Percentiles rank a stretch among this genome's conserved stretches.
phyloP scores from a whole-genome alignment of 2,329 filamentous ascomycete species.

The Pseudogymnoascus sp. region DNA sequence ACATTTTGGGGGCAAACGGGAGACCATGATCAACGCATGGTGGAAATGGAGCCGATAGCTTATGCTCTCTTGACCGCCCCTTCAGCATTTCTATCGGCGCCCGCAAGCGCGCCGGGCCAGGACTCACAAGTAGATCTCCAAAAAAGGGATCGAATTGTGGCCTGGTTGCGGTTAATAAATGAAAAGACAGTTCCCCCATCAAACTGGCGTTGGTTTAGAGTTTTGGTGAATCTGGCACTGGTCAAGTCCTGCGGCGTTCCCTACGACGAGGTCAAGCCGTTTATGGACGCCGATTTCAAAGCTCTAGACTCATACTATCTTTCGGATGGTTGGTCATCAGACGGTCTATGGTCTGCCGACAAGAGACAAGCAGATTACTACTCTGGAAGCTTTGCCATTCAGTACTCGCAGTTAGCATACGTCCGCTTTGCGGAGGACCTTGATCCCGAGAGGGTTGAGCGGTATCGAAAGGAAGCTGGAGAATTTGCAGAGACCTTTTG shows the following conservation, averaged over 20 bases:
- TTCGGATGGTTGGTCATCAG: constrained; percentile 39
- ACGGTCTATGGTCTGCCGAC: constrained; percentile 36
- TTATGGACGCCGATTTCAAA: constrained; percentile 36
- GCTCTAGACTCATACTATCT: constrained; percentile 40
- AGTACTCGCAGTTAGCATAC: constrained; percentile 43
- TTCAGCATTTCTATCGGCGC: constrained; percentile 24
- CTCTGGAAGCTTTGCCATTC: constrained; percentile 46
- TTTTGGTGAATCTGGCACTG: constrained; percentile 42
- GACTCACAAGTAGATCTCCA: constrained; percentile 24
- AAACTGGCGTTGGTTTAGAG: constrained; percentile 47
- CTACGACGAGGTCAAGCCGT: constrained; percentile 27
- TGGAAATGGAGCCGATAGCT: constrained; percentile 44
- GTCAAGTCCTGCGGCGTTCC: constrained; percentile 35
- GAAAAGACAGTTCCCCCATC: constrained; percentile 38
- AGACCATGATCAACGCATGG: constrained; percentile 45
- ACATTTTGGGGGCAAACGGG: constrained; percentile 43
- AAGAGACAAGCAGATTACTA: constrained; percentile 42
- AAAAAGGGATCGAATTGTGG: constrained; percentile 31
- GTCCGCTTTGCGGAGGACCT: constrained; percentile 36
- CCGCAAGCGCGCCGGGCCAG: not conserved
- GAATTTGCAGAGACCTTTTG: constrained; percentile 38
- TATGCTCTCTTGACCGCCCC: constrained; percentile 41
- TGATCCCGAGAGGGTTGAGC: constrained; percentile 32
- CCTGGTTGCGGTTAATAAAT: constrained; percentile 38
- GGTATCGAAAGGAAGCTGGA: constrained; percentile 34